Conservation (phyloP, 2,329 filamentous ascomycete species). For the Plenodomus tracheiphilus region DNA sequence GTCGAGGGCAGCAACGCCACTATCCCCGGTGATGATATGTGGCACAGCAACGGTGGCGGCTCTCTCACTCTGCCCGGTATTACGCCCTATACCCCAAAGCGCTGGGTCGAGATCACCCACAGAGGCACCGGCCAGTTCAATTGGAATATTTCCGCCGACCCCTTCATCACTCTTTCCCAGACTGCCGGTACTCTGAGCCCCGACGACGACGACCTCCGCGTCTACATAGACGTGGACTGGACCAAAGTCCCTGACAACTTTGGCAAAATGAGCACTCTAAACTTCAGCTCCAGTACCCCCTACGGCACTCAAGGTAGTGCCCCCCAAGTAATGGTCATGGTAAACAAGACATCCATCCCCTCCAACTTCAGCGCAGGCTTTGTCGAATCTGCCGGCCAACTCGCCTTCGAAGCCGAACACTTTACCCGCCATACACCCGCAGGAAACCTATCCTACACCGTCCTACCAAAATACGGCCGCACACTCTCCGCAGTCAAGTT, state of each 20-base stretch:
- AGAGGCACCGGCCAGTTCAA: slow-evolving; percentile 35
- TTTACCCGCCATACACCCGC: slow-evolving; percentile 36
- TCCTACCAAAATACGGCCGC: slow-evolving; percentile 42
- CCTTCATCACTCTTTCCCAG: slow-evolving; percentile 43
- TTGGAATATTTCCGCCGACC: slow-evolving; percentile 43
- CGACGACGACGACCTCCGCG: slow-evolving; percentile 35
- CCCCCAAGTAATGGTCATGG: slow-evolving; percentile 36
- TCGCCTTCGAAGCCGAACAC: slow-evolving; percentile 45
- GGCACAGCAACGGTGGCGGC: slow-evolving; percentile 54
- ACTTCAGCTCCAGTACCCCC: slow-evolving; percentile 37
- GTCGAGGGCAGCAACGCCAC: slow-evolving; percentile 69
- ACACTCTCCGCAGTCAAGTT: slow-evolving; percentile 43
- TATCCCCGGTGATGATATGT: slow-evolving; percentile 68
- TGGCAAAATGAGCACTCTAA: slow-evolving; percentile 35
- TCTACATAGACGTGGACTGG: slow-evolving; percentile 46
- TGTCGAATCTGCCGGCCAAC: slow-evolving; percentile 39
- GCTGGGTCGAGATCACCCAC: slow-evolving; percentile 45
- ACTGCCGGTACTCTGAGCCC: slow-evolving; percentile 36
- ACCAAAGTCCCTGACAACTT: slow-evolving; percentile 28
- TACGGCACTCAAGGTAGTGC: slow-evolving; percentile 44
- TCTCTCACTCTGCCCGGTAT: slow-evolving; percentile 36
- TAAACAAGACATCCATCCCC: slow-evolving; percentile 42
- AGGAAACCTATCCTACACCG: slow-evolving; percentile 31
- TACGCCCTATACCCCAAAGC: slow-evolving; percentile 39
- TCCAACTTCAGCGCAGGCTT: slow-evolving; percentile 38